phyloP scores from a whole-genome alignment of 2,329 filamentous ascomycete genomes.

The Fusarium solani-melongenae region DNA sequence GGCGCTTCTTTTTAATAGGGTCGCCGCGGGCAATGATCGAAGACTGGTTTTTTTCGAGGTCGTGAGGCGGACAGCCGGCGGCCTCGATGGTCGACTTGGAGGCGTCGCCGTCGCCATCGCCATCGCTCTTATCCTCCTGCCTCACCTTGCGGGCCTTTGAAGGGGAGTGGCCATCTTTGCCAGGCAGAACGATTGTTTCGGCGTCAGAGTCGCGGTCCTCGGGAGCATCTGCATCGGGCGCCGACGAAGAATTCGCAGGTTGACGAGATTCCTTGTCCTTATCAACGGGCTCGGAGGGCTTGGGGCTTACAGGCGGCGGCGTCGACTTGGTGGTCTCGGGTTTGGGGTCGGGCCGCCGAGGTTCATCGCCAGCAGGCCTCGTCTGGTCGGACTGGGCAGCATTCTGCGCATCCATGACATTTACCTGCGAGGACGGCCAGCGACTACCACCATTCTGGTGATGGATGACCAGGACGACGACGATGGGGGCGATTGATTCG shows the following conservation, averaged over 20 bases:
- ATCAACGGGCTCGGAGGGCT: constrained; percentile 27
- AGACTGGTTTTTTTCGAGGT: constrained; percentile 49
- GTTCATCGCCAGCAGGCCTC: constrained; percentile 67
- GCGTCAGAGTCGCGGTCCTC: constrained; percentile 75
- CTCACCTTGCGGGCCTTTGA: constrained; percentile 73
- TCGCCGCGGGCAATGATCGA: constrained; percentile 48
- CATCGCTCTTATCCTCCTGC: constrained; percentile 72
- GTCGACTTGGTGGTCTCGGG: constrained; percentile 36
- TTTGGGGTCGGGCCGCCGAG: constrained; percentile 53
- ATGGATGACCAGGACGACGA: constrained; percentile 37
- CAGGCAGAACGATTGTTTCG: constrained; percentile 76
- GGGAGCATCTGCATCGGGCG: constrained; percentile 50
- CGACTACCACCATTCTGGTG: constrained; percentile 70
- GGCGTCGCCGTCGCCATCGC: constrained; percentile 59
- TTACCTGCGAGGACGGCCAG: constrained; percentile 63
- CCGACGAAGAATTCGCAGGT: constrained; percentile 45
- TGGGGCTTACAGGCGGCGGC: constrained; percentile 41
- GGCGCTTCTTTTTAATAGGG: constrained; percentile 63
- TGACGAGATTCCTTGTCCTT: constrained; percentile 44
- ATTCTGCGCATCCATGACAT: constrained; percentile 78
- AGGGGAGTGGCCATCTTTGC: constrained; percentile 72
- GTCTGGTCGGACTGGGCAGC: constrained; percentile 70
- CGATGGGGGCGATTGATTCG: constrained; percentile 43
- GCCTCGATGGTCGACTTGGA: constrained; percentile 49
- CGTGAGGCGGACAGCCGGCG: constrained; percentile 45